Base-by-base conservation (phyloP, 148 eudicot genomes). In the Polygonum maritimum region DNA sequence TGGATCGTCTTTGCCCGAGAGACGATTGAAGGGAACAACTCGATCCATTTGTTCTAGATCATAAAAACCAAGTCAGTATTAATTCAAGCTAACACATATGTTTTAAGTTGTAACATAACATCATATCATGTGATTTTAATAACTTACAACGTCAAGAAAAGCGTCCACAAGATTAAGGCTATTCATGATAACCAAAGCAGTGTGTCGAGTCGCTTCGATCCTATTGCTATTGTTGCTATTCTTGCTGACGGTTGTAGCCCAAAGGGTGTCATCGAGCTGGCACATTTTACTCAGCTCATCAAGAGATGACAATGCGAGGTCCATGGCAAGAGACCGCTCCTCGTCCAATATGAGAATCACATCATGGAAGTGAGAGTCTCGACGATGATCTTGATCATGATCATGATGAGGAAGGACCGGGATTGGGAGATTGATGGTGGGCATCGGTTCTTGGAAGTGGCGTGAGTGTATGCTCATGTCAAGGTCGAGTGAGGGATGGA, bases 131-230 rank as follows among this genome's bases (percentile, higher is more conserved):
- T 11, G 0, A 11, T 10, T 22, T 3, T 3, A 2, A 0, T 57
- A 15, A 82, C 92, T 82, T 87, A 95, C 99, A 14, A 91, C 87
- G 83, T 95, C 94, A 22, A 96, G 88, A 78, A 96, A 92, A 26
- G 97, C 91, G 76, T 96, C 93, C 35, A 96, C 99, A 14, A 96
- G 86, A 75, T 90, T 96, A 54, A 92, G 85, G 79, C 97, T 92
- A 26, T 96, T 96, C 92, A 96, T 96, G 10, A 96, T 96, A 22
- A 96, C 97, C 73, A 96, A 89, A 0, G 91, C 86, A 5, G 80
- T 83, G 57, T 84, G 85, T 14, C 94, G 82, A 4, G 97, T 87
- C 0, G 91, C 99, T 80, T 96, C 99, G 2, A 82, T 72, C 87
- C 88, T 88, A 49, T 11, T 44, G 47, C 1, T 44, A 7, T 47